phyloP scores from a whole-genome alignment of 345 rosid genomes.

The Heritiera fomes region DNA sequence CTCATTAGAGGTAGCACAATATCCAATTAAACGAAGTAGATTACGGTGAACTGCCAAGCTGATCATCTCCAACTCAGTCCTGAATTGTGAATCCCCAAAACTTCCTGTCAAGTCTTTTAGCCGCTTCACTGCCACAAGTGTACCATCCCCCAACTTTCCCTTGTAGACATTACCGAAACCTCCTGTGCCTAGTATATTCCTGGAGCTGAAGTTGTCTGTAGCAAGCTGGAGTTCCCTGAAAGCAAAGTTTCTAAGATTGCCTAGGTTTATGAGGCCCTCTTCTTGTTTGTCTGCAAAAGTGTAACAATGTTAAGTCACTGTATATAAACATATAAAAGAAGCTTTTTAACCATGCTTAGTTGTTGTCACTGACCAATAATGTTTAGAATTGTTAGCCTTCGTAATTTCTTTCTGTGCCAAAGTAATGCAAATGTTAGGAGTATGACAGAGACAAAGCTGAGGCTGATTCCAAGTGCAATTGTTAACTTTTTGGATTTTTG shows the following conservation, averaged over 20 bases:
- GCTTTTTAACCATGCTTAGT: background rate
- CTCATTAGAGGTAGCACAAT: constrained; percentile 70
- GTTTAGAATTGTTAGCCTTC: constrained; percentile 40
- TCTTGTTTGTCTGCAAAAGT: constrained; percentile 64
- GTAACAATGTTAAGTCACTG: background rate
- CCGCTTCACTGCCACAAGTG: constrained; percentile 79
- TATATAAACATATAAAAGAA: background rate
- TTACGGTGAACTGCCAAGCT: constrained; percentile 94
- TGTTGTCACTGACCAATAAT: constrained; percentile 49
- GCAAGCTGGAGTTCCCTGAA: constrained; percentile 82
- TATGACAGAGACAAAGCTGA: constrained; percentile 51
- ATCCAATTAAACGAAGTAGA: constrained; percentile 77
- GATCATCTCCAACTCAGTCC: constrained; percentile 92
- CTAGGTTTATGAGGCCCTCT: constrained; percentile 64
- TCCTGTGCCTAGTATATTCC: constrained; percentile 83
- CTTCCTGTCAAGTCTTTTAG: constrained; percentile 74
- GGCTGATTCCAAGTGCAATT: constrained; percentile 66
- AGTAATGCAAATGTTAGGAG: constrained; percentile 53
- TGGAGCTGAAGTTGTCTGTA: constrained; percentile 77
- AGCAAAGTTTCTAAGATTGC: constrained; percentile 78
- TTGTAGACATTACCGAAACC: constrained; percentile 95
- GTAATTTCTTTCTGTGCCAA: constrained; percentile 55
- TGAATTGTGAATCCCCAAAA: constrained; percentile 81
- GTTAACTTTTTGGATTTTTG: constrained; percentile 64
- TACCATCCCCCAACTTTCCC: constrained; percentile 80